phyloP scores from a whole-genome alignment of 371 early-diverging fungal species.

The Lichtheimia ornata region DNA sequence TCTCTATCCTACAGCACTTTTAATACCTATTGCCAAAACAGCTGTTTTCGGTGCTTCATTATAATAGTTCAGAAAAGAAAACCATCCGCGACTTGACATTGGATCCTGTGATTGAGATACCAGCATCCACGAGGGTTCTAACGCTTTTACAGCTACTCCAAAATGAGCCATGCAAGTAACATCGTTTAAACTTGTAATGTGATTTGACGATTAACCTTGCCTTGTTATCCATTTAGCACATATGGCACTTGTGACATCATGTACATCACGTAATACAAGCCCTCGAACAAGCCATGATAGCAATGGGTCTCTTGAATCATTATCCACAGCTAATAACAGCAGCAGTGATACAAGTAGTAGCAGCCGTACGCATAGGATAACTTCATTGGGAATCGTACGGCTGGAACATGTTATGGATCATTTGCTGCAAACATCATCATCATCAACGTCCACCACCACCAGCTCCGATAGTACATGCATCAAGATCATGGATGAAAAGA shows the following conservation, averaged over 20 bases:
- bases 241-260: slow-evolving; percentile 1
- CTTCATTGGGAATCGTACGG: too few species aligned
- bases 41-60: slow-evolving; percentile 51
- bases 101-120: slow-evolving; percentile 45
- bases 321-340: neutral
- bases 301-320: neutral
- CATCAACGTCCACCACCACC: neutral
- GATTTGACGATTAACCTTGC: neutral
- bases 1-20: neutral
- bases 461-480: too few species aligned
- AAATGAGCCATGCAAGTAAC: slow-evolving; percentile 2
- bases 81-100: slow-evolving; percentile 56
- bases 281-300: neutral
- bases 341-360: neutral
- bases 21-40: neutral
- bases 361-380: neutral
- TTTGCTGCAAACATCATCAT: neutral
- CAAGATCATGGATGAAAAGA: too few species aligned
- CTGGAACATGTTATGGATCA: too few species aligned
- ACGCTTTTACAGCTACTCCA: slow-evolving; percentile 6
- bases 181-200: slow-evolving; percentile 13
- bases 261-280: neutral
- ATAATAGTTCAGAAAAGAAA: slow-evolving; percentile 55
- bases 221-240: neutral
- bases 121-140: slow-evolving; percentile 1